These are phyloP conservation scores for Aureobasidium sp. DNA, from an alignment of 2,329 filamentous ascomycete species.

Conservation along the genomic window DNA sequence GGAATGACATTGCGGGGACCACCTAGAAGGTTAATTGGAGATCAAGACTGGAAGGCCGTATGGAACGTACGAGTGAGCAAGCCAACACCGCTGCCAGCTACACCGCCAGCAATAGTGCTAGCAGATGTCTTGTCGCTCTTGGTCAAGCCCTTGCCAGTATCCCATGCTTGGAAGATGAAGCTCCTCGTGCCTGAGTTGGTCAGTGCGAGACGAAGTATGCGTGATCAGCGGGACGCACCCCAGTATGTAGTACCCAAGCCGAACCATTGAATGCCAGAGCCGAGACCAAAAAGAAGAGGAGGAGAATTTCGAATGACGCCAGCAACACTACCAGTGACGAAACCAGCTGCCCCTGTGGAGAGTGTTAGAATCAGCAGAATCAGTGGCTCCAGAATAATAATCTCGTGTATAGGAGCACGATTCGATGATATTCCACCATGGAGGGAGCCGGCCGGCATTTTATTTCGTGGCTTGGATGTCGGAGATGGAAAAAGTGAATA, in stretches of 20 bases:
- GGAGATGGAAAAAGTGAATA: neutral
- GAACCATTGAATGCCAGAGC: slow-evolving; percentile 74
- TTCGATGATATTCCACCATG: neutral
- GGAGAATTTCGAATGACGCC: slow-evolving; percentile 56
- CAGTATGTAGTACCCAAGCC: slow-evolving; percentile 68
- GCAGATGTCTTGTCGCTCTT: slow-evolving; percentile 54
- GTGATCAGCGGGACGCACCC: slow-evolving; percentile 41
- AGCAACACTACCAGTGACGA: slow-evolving; percentile 42
- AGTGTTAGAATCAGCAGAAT: neutral
- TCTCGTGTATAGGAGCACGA: no score
- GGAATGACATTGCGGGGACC: slow-evolving; percentile 48
- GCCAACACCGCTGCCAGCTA: slow-evolving; percentile 51
- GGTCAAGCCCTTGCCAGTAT: slow-evolving; percentile 38
- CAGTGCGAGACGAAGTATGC: slow-evolving; percentile 12
- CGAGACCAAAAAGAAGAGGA: slow-evolving; percentile 58
- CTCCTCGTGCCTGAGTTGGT: slow-evolving; percentile 14
- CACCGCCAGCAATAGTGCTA: slow-evolving; percentile 61
- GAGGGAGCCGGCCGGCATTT: neutral
- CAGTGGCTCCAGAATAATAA: no score
- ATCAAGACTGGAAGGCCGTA: neutral
- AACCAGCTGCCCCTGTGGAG: slow-evolving; percentile 53
- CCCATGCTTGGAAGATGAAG: slow-evolving; percentile 29
- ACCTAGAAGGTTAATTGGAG: slow-evolving; percentile 32
- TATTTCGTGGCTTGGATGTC: neutral
- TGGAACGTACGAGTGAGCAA: slow-evolving; percentile 41